Base-by-base conservation (phyloP, 2,329 filamentous ascomycete genomes). In the Neofusicoccum cordaticola region DNA sequence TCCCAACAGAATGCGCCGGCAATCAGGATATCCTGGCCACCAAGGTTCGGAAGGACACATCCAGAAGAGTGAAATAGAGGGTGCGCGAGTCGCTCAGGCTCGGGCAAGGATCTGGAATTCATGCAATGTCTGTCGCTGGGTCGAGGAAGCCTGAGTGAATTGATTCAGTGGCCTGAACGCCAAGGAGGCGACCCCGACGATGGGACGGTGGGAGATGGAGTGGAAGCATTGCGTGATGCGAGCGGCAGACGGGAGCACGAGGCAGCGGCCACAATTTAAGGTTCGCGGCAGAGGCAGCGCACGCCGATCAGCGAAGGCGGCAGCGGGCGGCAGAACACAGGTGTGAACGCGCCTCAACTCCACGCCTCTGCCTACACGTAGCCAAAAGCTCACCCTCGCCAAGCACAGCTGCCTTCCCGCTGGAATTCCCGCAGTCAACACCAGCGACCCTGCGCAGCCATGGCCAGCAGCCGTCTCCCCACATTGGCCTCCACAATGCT, bases 321-420 rank as follows among this genome's bases (percentile, higher is more conserved):
- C 27, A 17, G 6, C 17, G 22, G 2, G 15, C 53, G 53, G 53
- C 53, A 57, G 53, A 45, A 44, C 52, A 56, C 52, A 56, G 35
- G 52, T 45, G 53, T 27, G 37, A 15, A 57, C 27, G 39, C 53
- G 19, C 37, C 52, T 57, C 52, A 57, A 57, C 53, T 57, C 53
- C 53, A 42, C 53, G 53, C 39, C 53, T 57, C 53, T 57, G 22
- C 53, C 39, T 57, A 57, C 53, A 57, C 53, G 53, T 57, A 57
- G 53, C 53, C 53, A 42, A 42, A 61, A 58, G 37, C 53, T 41
- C 27, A n/a, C 4, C 19, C 22, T 22, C 7, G 22, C 39, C 50
- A 41, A 27, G 19, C n/a, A 35, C 31, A 13, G 15, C 48, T n/a
- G 12, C 9, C 8, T 52, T 53, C 42, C 27, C 41, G 35, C 47